Evolutionary conservation across 306 rosid genomes (phyloP).

Genomic region (Sindora glabra): DNA sequence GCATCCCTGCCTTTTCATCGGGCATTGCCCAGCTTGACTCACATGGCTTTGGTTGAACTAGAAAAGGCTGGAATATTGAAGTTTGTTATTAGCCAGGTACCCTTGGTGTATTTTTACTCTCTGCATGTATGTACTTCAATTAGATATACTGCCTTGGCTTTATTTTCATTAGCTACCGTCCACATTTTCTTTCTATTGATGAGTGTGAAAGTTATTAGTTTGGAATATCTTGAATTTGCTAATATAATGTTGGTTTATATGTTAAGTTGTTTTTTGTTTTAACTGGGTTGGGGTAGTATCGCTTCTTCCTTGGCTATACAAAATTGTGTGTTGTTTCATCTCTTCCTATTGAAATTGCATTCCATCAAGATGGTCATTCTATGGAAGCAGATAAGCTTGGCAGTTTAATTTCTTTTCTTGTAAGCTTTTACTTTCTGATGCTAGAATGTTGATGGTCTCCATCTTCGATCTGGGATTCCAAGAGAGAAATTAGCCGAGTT

Average conservation of each 20-base stretch:
- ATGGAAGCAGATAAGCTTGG: neutral
- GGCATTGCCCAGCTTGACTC: slow-evolving; percentile 86
- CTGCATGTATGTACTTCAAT: neutral
- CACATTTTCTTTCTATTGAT: neutral
- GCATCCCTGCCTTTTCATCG: slow-evolving; percentile 98
- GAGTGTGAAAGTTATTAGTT: neutral
- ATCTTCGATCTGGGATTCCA: slow-evolving; percentile 95
- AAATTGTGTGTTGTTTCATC: neutral
- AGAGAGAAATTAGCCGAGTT: slow-evolving; percentile 92
- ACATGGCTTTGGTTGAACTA: slow-evolving; percentile 82
- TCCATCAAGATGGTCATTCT: neutral
- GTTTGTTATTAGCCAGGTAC: slow-evolving; percentile 91
- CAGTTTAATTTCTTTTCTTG: neutral
- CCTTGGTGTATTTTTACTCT: neutral
- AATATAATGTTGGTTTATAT: neutral
- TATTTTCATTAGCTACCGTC: too few species aligned
- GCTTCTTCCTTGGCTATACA: neutral
- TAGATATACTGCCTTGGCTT: neutral
- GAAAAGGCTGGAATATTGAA: slow-evolving; percentile 82
- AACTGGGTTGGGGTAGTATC: neutral
- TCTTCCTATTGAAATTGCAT: neutral
- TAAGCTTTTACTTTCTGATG: slow-evolving; percentile 21
- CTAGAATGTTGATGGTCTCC: slow-evolving; percentile 98
- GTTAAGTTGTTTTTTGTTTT: too few species aligned
- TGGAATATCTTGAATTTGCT: neutral